phyloP scores from a whole-genome alignment of 192 early-diverging fungal species.

The Funneliformis mosseae region DNA sequence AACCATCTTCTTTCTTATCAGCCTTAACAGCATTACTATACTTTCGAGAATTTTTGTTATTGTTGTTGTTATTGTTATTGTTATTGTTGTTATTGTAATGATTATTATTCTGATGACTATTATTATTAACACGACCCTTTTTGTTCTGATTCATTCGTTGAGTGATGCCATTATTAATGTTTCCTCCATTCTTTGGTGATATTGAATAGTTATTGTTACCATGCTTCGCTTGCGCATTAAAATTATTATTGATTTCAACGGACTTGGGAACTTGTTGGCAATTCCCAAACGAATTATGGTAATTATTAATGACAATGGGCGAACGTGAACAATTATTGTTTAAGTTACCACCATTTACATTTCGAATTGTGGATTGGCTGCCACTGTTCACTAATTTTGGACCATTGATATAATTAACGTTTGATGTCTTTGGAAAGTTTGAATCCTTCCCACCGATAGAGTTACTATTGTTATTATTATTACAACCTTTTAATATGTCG shows the following conservation, averaged over 20 bases:
- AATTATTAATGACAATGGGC: neutral
- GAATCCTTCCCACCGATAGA: neutral
- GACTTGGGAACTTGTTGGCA: neutral
- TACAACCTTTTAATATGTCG: neutral
- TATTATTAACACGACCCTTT: no score
- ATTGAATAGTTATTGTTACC: neutral
- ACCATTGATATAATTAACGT: neutral
- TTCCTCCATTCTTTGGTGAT: neutral
- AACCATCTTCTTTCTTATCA: neutral
- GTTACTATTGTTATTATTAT: neutral
- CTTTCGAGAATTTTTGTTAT: neutral
- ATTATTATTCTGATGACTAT: no score
- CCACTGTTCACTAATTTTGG: neutral
- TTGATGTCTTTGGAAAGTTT: neutral
- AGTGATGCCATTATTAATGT: neutral
- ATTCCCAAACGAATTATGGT: neutral
- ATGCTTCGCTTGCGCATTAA: neutral
- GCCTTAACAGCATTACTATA: neutral
- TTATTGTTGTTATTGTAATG: neutral
- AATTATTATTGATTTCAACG: neutral
- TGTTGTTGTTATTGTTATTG: neutral
- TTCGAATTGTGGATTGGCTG: neutral
- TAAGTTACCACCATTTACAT: neutral
- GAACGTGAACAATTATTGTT: neutral
- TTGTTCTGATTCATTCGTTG: no score